Conservation (phyloP, 495 filamentous ascomycete genomes). For the Penicillium lividum region DNA sequence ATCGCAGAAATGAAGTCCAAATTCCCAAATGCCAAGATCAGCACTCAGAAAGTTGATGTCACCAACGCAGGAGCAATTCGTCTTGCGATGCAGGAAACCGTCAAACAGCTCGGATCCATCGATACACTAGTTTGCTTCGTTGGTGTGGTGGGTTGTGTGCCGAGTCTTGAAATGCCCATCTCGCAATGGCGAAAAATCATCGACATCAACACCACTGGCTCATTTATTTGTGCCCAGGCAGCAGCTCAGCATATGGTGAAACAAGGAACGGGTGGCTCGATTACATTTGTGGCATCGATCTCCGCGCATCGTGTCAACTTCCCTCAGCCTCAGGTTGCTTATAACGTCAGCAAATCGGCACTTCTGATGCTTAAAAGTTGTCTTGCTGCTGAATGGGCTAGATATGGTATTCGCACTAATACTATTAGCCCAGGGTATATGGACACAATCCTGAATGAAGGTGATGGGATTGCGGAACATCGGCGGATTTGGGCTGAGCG, state of each 20-base stretch:
- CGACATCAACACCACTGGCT: constrained; percentile 69
- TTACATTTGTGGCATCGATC: constrained; percentile 67
- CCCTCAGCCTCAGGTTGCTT: constrained; percentile 67
- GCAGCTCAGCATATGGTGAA: constrained; percentile 56
- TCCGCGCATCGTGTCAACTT: constrained; percentile 67
- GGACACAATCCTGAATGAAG: constrained; percentile 71
- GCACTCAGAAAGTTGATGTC: constrained; percentile 56
- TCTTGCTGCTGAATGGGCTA: constrained; percentile 68
- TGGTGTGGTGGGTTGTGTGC: constrained; percentile 62
- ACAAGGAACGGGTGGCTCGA: constrained; percentile 56
- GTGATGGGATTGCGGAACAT: constrained; percentile 44
- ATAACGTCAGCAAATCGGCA: constrained; percentile 70
- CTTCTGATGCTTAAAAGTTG: constrained; percentile 58
- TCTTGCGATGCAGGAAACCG: constrained; percentile 39
- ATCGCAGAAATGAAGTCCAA: constrained; percentile 45
- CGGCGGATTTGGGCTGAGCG: constrained; percentile 76
- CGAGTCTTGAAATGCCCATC: constrained; percentile 55
- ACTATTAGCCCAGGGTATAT: constrained; percentile 74
- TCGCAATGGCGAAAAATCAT: constrained; percentile 59
- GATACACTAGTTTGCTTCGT: constrained; percentile 66
- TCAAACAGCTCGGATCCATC: constrained; percentile 52
- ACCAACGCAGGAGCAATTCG: constrained; percentile 53
- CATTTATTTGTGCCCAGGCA: constrained; percentile 69
- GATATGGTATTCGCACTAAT: constrained; percentile 67
- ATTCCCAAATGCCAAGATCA: constrained; percentile 56